Evolutionary conservation across 106 monocot genomes (phyloP).

Genomic region (Alisma plantagoaquatica): DNA sequence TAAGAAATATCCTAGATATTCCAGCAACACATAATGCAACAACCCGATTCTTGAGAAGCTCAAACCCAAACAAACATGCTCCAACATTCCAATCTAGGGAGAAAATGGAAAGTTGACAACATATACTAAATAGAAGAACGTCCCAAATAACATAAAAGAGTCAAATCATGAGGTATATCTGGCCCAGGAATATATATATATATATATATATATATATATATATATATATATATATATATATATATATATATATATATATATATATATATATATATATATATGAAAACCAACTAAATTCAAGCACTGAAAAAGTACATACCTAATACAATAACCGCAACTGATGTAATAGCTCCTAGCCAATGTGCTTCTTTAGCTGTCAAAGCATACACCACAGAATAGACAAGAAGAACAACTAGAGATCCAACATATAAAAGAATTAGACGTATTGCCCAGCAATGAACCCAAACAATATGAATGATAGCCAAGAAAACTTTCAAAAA

Average conservation of each 20-base stretch:
- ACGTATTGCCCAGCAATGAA: constrained; percentile 63
- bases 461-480: no score
- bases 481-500: no score
- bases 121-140: no score
- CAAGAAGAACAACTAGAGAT: constrained; percentile 62
- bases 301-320: constrained; percentile 27
- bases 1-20: constrained; percentile 82
- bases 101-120: no score
- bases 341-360: constrained; percentile 87
- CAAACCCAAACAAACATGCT: constrained; percentile 75
- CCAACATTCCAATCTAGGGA: constrained; percentile 91
- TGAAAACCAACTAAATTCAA: constrained; percentile 1
- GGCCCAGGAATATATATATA: no score
- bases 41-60: constrained; percentile 70
- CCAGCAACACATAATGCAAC: constrained; percentile 79
- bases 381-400: constrained; percentile 82
- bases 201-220: no score
- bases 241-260: no score
- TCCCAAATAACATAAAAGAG: no score
- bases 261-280: no score
- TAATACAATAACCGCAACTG: constrained; percentile 72
- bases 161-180: no score
- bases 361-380: constrained; percentile 84
- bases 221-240: no score
- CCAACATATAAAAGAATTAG: constrained; percentile 70